These are phyloP conservation scores for Suhomyces atakaporum DNA, from an alignment of 1,139 yeast genomes.

Conservation along the genomic window DNA sequence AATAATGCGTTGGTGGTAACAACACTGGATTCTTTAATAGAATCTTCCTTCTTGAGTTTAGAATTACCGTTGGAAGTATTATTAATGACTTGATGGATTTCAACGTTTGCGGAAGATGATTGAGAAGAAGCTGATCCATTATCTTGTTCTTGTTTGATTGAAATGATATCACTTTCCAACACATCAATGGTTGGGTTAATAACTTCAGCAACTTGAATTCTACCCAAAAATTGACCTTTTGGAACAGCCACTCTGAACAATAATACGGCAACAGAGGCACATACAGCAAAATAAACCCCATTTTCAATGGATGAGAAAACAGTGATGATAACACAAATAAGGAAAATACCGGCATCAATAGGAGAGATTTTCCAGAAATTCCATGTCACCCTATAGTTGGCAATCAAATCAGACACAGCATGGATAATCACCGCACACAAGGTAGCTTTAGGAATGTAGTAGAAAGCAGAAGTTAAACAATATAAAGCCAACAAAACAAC, in stretches of 20 bases:
- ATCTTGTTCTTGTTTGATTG: slow-evolving; percentile 14
- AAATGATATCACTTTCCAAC: slow-evolving; percentile 13
- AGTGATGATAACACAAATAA: slow-evolving; percentile 75
- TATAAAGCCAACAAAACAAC: slow-evolving; percentile 87
- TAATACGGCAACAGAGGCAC: slow-evolving; percentile 76
- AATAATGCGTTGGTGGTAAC: slow-evolving; percentile 27
- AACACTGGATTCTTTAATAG: slow-evolving; percentile 17
- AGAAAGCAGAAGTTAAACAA: slow-evolving; percentile 79
- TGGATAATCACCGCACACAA: slow-evolving; percentile 87
- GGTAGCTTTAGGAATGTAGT: slow-evolving; percentile 87
- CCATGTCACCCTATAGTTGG: slow-evolving; percentile 70
- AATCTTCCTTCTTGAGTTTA: slow-evolving; percentile 18
- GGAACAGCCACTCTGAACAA: slow-evolving; percentile 80
- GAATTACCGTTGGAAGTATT: slow-evolving; percentile 18
- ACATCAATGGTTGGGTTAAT: slow-evolving; percentile 51
- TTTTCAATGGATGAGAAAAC: slow-evolving; percentile 81
- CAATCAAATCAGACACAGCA: slow-evolving; percentile 88
- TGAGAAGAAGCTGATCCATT: slow-evolving; percentile 10
- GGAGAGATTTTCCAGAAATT: slow-evolving; percentile 78
- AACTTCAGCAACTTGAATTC: slow-evolving; percentile 70
- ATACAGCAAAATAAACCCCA: slow-evolving; percentile 88
- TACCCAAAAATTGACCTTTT: slow-evolving; percentile 79
- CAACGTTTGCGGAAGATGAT: slow-evolving; percentile 31
- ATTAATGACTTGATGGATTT: slow-evolving; percentile 47
- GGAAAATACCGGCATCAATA: slow-evolving; percentile 71